phyloP scores from a whole-genome alignment of 768 basidiomycete genomes.

The Tricholoma saponaceum region DNA sequence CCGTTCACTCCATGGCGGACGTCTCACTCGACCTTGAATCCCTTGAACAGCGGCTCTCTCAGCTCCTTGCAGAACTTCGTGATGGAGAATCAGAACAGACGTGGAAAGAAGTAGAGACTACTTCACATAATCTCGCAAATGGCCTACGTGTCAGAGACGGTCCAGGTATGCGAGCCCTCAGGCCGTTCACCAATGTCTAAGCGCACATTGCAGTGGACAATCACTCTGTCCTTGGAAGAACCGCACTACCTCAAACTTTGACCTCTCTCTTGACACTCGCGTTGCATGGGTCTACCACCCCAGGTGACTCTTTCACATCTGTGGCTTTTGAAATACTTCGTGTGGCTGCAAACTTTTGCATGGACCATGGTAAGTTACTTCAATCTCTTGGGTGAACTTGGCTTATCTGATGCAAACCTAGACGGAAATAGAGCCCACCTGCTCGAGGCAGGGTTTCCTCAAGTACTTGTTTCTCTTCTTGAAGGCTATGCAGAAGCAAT shows the following conservation, averaged over 20 bases:
- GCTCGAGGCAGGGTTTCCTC: constrained; percentile 67
- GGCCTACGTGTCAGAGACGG: constrained; percentile 53
- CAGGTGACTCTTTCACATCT: constrained; percentile 40
- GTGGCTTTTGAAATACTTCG: constrained; percentile 68
- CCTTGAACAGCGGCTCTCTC: constrained; percentile 26
- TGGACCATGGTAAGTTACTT: constrained; percentile 65
- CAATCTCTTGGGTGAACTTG: not conserved
- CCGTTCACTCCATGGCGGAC: constrained; percentile 20
- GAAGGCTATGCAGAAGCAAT: constrained; percentile 62
- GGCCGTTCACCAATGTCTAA: not conserved
- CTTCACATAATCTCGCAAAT: constrained; percentile 59
- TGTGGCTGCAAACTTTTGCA: constrained; percentile 78
- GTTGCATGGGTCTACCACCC: constrained; percentile 44
- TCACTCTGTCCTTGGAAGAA: constrained; percentile 64
- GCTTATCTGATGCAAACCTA: constrained; percentile 22
- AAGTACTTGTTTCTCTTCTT: constrained; percentile 60
- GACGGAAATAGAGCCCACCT: constrained; percentile 73
- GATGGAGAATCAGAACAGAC: constrained; percentile 26
- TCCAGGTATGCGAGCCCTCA: constrained; percentile 33
- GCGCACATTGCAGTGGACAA: constrained; percentile 52
- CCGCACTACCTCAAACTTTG: constrained; percentile 60
- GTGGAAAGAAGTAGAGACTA: constrained; percentile 51
- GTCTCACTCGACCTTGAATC: constrained; percentile 26
- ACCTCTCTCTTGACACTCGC: constrained; percentile 56
- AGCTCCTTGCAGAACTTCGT: constrained; percentile 29